These are phyloP conservation scores for Hanseniaspora meyeri DNA, from an alignment of 805 yeast genomes.

Conservation along the genomic window DNA sequence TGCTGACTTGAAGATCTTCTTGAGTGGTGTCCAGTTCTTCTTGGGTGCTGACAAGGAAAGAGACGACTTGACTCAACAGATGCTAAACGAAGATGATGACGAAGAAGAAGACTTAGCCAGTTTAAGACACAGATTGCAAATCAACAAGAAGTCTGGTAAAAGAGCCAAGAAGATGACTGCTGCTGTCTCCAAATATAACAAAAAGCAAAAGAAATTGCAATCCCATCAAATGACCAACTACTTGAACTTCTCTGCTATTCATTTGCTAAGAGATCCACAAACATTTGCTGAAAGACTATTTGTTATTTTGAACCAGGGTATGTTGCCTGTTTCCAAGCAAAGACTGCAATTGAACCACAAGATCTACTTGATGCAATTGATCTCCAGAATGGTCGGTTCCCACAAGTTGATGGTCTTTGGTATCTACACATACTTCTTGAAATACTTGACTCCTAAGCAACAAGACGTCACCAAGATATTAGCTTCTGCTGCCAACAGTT, in stretches of 20 bases:
- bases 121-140: conserved; percentile 65
- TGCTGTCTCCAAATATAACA: conserved; percentile 59
- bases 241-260: conserved; percentile 88
- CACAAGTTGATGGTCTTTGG: conserved; percentile 88
- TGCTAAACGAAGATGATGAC: conserved; percentile 52
- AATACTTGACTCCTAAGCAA: conserved; percentile 89
- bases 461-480: conserved; percentile 85
- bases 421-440: conserved; percentile 74
- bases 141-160: conserved; percentile 71
- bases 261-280: conserved; percentile 89
- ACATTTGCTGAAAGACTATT: conserved; percentile 86
- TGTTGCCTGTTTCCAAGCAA: conserved; percentile 56
- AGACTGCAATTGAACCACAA: conserved; percentile 77
- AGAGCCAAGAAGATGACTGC: conserved; percentile 67
- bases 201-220: conserved; percentile 46
- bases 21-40: conserved; percentile 83
- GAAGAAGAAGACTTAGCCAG: conserved; percentile 65
- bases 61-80: conserved; percentile 57
- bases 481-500: conserved; percentile 95
- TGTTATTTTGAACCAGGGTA: conserved; percentile 37
- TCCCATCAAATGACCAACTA: conserved; percentile 37
- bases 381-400: conserved; percentile 83
- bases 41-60: conserved; percentile 91
- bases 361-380: conserved; percentile 72
- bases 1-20: conserved; percentile 63